Evolutionary conservation across 345 rosid genomes (phyloP), one percentile per base, ranked within the genome.

Genomic region (Anacardium occidentale): DNA sequence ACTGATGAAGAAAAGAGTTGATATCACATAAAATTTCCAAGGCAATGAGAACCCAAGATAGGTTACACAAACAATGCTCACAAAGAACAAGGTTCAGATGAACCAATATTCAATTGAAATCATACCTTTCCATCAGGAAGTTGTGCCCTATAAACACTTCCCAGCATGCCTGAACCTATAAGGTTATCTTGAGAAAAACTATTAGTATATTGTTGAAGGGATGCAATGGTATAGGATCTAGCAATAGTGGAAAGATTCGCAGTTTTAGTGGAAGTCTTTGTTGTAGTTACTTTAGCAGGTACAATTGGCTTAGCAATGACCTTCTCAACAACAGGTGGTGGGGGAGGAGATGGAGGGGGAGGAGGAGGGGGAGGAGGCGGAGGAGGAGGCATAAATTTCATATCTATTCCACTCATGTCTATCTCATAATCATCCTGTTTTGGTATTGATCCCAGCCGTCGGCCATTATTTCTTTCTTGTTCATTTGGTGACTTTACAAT

Each of bases 121-220:
- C 64, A 20, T 87, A 95, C 98, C 96, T 90, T 96, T 57, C 91
- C 91, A 66, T 77, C 73, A 55, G 98, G 92, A 83, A 90, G 93
- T 75, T 89, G 82, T 68, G 99, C 99, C 75, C 86, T 84, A 66
- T 93, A 96, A 72, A 96, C 97, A 80, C 74, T 89, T 56, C 99
- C 99, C 40, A 96, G 91, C 97, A 90, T 96, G 73, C 99, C 99
- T 6, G 83, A 79, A 72, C 97, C 98, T 29, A 96, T 80, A 63
- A 88, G 80, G 81, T 91, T 96, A 67, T 93, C 98, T 81, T 83
- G 96, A 77, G 97, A 86, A 85, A 96, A 96, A 89, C 99, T 96
- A 67, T 90, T 90, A 32, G 99, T 96, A 73, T 83, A 91, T 74
- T 90, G 97, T 75, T 96, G 99, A 85, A 96, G 99, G 66, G 89